These are phyloP conservation scores for Marsdenia floribunda DNA, from an alignment of 257 asterid species.

Conservation along the genomic window DNA sequence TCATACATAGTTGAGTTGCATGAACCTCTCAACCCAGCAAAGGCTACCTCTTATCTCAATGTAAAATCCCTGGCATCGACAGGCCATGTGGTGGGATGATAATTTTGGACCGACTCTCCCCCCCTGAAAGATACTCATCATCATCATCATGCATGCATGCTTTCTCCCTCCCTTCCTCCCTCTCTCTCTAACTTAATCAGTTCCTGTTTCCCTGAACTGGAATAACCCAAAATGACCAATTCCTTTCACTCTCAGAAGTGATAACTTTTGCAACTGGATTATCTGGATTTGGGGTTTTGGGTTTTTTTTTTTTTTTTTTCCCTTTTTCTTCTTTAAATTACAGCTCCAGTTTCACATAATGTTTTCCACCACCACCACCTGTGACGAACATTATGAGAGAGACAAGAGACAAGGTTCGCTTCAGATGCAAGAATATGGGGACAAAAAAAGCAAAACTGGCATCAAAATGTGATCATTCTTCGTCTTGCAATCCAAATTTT, in stretches of 20 bases:
- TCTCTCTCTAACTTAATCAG: not conserved
- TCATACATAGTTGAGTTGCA: not conserved
- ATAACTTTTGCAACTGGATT: not conserved
- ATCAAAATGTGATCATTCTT: not conserved
- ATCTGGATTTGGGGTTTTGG: not conserved
- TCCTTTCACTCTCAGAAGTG: not conserved
- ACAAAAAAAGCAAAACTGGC: not conserved
- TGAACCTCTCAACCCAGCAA: not conserved
- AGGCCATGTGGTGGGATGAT: slow-evolving; percentile 8
- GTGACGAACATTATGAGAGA: not conserved
- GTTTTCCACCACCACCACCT: not conserved
- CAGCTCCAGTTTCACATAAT: not conserved
- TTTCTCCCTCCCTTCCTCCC: too few species aligned
- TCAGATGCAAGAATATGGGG: not conserved
- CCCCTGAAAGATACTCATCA: not conserved
- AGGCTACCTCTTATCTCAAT: not conserved
- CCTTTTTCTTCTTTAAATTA: too few species aligned
- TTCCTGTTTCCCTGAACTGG: not conserved
- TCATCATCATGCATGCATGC: not conserved
- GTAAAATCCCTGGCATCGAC: not conserved
- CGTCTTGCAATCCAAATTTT: not conserved
- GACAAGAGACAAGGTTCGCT: not conserved
- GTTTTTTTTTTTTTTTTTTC: too few species aligned
- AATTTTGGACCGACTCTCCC: not conserved
- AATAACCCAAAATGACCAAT: not conserved